Evolutionary conservation across 2,329 filamentous ascomycete species (phyloP).

Genomic region (Pseudophaeomoniella oleicola): DNA sequence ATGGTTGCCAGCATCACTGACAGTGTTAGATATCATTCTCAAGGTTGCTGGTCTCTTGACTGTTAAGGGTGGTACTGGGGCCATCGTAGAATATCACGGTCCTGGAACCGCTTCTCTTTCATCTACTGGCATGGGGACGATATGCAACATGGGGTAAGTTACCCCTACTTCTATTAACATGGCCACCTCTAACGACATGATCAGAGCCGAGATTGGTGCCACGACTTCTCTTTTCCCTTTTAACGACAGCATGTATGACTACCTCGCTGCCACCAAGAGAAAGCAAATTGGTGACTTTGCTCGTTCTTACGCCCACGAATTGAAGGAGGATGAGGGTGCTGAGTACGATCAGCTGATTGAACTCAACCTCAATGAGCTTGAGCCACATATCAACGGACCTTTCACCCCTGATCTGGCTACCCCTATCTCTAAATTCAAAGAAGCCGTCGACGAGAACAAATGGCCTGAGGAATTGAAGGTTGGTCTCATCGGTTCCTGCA

Average conservation of each 20-base stretch:
- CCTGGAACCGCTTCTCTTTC: constrained; percentile 62
- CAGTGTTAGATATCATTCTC: constrained; percentile 69
- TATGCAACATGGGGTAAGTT: constrained; percentile 37
- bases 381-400: constrained; percentile 96
- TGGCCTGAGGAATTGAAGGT: constrained; percentile 97
- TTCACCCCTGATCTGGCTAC: constrained; percentile 98
- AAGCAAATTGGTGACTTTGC: constrained; percentile 81
- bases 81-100: constrained; percentile 51
- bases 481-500: constrained; percentile 95
- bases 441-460: constrained; percentile 82
- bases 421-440: constrained; percentile 93
- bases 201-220: constrained; percentile 52
- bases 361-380: constrained; percentile 86
- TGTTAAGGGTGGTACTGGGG: constrained; percentile 93
- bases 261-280: constrained; percentile 83
- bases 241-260: constrained; percentile 96
- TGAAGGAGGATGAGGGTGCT: constrained; percentile 74
- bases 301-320: constrained; percentile 67
- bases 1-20: no score
- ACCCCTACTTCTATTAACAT: constrained; percentile 2
- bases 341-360: constrained; percentile 95
- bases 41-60: constrained; percentile 95
- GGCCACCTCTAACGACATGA: constrained; percentile 15
- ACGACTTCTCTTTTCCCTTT: constrained; percentile 95
- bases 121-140: constrained; percentile 77